phyloP scores from a whole-genome alignment of 345 rosid species.

The Brassica cretica region DNA sequence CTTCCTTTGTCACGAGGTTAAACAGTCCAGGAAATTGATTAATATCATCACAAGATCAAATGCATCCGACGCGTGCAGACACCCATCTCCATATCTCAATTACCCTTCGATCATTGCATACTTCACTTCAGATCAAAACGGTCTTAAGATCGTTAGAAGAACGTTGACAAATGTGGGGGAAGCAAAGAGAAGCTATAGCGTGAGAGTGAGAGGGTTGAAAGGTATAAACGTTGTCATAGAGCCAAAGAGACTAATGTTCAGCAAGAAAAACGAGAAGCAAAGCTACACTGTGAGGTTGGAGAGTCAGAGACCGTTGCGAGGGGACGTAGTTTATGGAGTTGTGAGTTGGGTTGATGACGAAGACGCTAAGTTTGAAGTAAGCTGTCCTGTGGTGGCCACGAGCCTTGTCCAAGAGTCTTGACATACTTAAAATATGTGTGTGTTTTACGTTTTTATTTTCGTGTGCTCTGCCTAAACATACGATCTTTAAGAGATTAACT shows the following conservation, averaged over 20 bases:
- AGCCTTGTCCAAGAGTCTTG: conserved; percentile 38
- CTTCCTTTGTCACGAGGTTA: conserved; percentile 47
- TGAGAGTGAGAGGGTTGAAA: conserved; percentile 47
- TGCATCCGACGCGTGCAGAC: conserved; percentile 29
- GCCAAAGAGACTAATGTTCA: conserved; percentile 55
- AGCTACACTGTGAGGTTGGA: conserved; percentile 55
- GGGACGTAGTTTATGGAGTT: conserved; percentile 46
- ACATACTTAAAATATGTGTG: background rate
- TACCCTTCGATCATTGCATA: conserved; percentile 60
- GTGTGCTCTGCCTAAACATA: conserved; percentile 1
- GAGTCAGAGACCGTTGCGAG: conserved; percentile 46
- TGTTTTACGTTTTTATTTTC: background rate
- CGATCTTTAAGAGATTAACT: background rate
- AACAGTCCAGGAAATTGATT: conserved; percentile 37
- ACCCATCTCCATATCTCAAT: conserved; percentile 50
- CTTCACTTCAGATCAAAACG: conserved; percentile 34
- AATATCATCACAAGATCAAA: conserved; percentile 47
- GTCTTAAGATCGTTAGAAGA: conserved; percentile 42
- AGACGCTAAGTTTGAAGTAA: conserved; percentile 15
- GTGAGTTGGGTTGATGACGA: conserved; percentile 59
- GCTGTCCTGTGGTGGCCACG: conserved; percentile 39
- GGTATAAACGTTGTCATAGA: conserved; percentile 55
- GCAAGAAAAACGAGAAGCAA: conserved; percentile 44
- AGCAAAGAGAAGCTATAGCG: background rate
- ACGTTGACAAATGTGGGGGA: conserved; percentile 59